Conservation (phyloP, 768 basidiomycete species). For the Asterophora parasitica region DNA sequence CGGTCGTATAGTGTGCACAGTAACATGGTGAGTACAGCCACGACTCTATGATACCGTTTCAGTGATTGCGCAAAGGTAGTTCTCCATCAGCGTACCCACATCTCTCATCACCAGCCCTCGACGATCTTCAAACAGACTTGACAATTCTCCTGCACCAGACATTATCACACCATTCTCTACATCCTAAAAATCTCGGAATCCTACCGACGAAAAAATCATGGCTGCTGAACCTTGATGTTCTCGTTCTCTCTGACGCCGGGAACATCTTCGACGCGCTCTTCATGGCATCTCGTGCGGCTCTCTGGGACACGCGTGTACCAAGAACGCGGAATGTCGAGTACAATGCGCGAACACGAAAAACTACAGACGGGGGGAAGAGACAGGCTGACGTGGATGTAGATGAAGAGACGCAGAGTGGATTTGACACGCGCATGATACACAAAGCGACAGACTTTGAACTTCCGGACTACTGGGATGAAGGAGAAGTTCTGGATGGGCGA, state of each 20-base stretch:
- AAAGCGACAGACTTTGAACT: constrained; percentile 79
- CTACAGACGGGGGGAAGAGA: constrained; percentile 17
- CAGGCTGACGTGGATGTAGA: constrained; percentile 55
- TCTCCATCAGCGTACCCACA: constrained; percentile 80
- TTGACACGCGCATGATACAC: constrained; percentile 49
- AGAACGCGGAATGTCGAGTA: constrained; percentile 69
- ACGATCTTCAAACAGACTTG: constrained; percentile 75
- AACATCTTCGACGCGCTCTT: constrained; percentile 77
- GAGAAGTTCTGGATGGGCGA: constrained; percentile 56
- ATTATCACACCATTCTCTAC: constrained; percentile 61
- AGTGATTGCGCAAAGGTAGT: constrained; percentile 40
- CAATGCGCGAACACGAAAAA: constrained; percentile 33
- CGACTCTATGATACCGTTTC: background rate
- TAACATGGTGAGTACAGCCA: constrained; percentile 63
- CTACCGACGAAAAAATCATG: constrained; percentile 62
- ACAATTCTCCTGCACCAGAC: constrained; percentile 58
- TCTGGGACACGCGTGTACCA: constrained; percentile 81
- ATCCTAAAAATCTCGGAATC: constrained; percentile 60
- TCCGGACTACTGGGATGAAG: constrained; percentile 85
- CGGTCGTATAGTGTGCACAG: constrained; percentile 61
- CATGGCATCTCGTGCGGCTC: constrained; percentile 70
- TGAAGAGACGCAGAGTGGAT: constrained; percentile 42
- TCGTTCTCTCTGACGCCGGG: constrained; percentile 69
- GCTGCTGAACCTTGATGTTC: constrained; percentile 71
- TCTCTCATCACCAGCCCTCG: constrained; percentile 55